Base-by-base conservation (phyloP, 768 basidiomycete species). In the Lactarius hatsudake region DNA sequence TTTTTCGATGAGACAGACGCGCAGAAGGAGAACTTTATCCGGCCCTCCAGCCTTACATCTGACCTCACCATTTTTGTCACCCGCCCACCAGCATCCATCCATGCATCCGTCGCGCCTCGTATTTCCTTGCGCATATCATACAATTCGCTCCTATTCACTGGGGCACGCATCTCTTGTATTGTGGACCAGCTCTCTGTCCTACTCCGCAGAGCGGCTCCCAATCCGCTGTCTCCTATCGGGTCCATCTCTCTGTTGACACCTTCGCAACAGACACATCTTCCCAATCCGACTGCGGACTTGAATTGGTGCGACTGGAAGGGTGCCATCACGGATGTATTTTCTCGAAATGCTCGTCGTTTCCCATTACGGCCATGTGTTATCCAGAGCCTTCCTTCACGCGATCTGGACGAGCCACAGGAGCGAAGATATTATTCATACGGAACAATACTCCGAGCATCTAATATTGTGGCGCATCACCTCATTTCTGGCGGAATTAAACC, bases 221-320 rank as follows among this genome's bases (percentile, higher is more conserved):
- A 89, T 72, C 91, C 93, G 0, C 75, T 88, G 4, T 81, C 85
- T 1, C 81, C 87, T 0, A 83, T 96, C 34, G 94, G 94, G 6
- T 86, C 89, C 1, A 86, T 96, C 15, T 88, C 94, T 1, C 78
- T 98, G 15, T 78, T 94, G 59, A 94, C 93, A 0, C 80, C 87
- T 4, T 75, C 78, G 15, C 94, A 98, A 77, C 82, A 81, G 62
- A 79, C 77, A 15, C 81, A 82, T 58, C 83, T 99, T 5, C 97
- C 97, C 0, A 83, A 91, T 73, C 94, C 96, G 3, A 87, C 85
- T 13, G 89, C 86, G 18, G 90, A 98, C 76, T 84, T 99, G 42
- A 86, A 97, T 72, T 99, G 97, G 96, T 96, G 94, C 77, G 96
- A 90, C 61, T 99, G 90, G 86, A 94, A 95, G 76, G 97, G 96